Evolutionary conservation across 2,329 filamentous ascomycete species (phyloP), one percentile per base, ranked within the genome.

Genomic region (Chaetomium olivaceum): DNA sequence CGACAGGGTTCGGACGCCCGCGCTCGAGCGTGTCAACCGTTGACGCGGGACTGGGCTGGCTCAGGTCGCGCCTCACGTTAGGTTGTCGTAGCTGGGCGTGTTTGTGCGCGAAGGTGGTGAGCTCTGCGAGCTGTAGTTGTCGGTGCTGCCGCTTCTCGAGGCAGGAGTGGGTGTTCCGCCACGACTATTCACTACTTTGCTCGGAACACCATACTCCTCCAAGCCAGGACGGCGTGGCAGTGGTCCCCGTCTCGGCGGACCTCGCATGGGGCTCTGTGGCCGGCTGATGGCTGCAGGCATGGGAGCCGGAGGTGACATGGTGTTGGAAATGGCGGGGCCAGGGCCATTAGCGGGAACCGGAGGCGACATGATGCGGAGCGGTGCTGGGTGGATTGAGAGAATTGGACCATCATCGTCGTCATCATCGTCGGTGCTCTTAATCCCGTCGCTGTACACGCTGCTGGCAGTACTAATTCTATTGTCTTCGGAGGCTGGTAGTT

Each of bases 131-230:
- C 63, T 66, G 31, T 62, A 67, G 61, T 66, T 64, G 55, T 67
- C 66, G 33, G 50, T 57, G 57, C 52, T 65, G 25, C 61, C 61
- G 57, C 66, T 67, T n/a, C 52, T 48, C 19, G 64, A 67, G 5
- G 50, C 60, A 11, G 69, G 56, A 0, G 54, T 61, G 14, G 67
- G 61, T 27, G 59, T 66, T 1, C 60, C 64, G 9, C 62, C 63
- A 14, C 64, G 65, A 16, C 57, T 54, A 12, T 48, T 46, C n/a
- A 55, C 19, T 3, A 67, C 62, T 19, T 67, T 62, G 56, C 59
- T 68, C 9, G 62, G 39, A 4, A 71, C 59, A 3, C 70, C 68
- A 46, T 72, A 72, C 39, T 72, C 71, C 6, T 72, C 71, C n/a
- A 72, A 56, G 0, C 50, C 65, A 6, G 70, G 71, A 2, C 71